Conservation (phyloP, 768 basidiomycete species). For the Phaeotremella skinneri region DNA sequence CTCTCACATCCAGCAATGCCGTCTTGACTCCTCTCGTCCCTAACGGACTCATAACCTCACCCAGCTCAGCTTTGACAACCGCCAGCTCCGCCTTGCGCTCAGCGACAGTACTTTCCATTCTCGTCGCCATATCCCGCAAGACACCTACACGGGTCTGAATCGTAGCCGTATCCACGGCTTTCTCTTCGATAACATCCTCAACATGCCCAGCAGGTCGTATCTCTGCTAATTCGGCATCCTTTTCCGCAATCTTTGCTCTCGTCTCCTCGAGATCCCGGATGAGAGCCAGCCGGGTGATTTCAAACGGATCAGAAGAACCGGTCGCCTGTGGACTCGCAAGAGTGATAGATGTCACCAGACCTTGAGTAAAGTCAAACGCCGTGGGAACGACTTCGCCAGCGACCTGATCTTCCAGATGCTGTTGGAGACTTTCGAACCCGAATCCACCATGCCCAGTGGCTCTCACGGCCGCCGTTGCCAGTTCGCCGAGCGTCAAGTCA, state of each 20-base stretch:
- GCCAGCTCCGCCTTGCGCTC: background rate
- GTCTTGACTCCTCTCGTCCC: background rate
- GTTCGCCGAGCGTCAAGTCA: background rate
- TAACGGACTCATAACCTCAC: background rate
- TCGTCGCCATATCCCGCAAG: constrained; percentile 1
- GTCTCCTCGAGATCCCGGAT: background rate
- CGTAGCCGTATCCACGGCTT: background rate
- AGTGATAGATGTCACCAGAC: background rate
- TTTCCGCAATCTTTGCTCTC: background rate
- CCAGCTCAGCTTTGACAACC: background rate
- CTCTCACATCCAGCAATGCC: background rate
- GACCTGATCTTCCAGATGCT: background rate
- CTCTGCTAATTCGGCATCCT: background rate
- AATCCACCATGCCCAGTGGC: background rate
- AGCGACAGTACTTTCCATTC: background rate
- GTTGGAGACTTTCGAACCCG: background rate
- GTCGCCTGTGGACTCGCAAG: background rate
- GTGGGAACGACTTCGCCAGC: background rate
- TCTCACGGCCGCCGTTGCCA: background rate
- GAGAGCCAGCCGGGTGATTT: background rate
- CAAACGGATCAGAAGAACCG: background rate
- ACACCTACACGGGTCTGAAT: background rate
- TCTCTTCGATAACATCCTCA: background rate
- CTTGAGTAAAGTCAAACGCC: constrained; percentile 1
- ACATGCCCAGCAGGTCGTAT: background rate